These are phyloP conservation scores for Tricholoma terreum DNA, from an alignment of 768 basidiomycete genomes.

Conservation along the genomic window DNA sequence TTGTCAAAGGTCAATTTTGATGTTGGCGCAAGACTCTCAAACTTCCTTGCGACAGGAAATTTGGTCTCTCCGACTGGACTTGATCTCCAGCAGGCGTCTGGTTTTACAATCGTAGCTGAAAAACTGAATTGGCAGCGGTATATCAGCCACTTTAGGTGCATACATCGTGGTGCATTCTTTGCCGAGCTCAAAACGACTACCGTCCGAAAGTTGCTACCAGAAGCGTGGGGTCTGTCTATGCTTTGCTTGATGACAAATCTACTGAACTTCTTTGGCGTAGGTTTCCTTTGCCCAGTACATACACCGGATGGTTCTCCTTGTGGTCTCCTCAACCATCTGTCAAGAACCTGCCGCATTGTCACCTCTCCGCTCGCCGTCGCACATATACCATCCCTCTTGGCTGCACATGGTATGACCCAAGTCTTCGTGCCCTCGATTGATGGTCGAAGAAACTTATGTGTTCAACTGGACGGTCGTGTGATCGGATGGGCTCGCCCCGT, in stretches of 20 bases:
- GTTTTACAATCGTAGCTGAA: constrained; percentile 99
- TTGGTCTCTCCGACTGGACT: constrained; percentile 92
- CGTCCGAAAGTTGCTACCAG: constrained; percentile 93
- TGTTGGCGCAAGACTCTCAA: constrained; percentile 83
- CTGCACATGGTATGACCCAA: constrained; percentile 92
- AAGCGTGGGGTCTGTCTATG: constrained; percentile 83
- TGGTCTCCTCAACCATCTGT: constrained; percentile 95
- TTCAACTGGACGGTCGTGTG: constrained; percentile 94
- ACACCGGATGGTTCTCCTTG: constrained; percentile 98
- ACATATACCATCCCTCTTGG: constrained; percentile 79
- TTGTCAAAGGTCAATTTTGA: constrained; percentile 83
- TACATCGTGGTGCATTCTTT: constrained; percentile 99
- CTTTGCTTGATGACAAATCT: background rate
- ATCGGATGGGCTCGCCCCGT: constrained; percentile 88
- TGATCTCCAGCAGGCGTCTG: constrained; percentile 94
- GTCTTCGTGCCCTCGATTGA: constrained; percentile 77
- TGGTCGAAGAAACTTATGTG: constrained; percentile 76
- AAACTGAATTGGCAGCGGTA: constrained; percentile 99
- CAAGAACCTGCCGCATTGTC: constrained; percentile 88
- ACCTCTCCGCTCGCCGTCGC: constrained; percentile 71
- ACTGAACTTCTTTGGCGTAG: constrained; percentile 33
- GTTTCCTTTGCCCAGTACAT: constrained; percentile 97
- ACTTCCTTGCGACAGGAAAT: constrained; percentile 97
- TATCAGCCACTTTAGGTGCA: constrained; percentile 96
- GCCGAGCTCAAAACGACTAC: constrained; percentile 97